Conservation (phyloP, 192 early-diverging fungal genomes). For the Gamsiella multidivaricata region DNA sequence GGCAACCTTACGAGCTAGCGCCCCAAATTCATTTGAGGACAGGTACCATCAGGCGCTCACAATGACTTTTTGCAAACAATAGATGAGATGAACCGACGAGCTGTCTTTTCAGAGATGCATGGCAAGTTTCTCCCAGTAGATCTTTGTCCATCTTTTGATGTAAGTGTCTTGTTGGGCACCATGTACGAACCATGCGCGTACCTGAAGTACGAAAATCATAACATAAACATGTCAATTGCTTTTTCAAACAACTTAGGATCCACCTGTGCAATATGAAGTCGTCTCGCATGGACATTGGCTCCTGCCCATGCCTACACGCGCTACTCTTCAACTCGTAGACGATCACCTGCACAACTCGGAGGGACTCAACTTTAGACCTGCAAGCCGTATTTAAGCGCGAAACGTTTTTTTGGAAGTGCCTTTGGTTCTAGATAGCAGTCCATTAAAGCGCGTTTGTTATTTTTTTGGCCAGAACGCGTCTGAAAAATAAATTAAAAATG, state of each 20-base stretch:
- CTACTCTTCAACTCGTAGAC: conserved; percentile 32
- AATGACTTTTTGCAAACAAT: not conserved
- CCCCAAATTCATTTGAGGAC: too few species aligned
- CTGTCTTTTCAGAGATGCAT: conserved; percentile 39
- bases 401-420: too few species aligned
- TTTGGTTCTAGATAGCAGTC: too few species aligned
- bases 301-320: conserved; percentile 41
- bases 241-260: conserved; percentile 12
- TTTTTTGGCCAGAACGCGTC: too few species aligned
- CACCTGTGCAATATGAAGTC: conserved; percentile 36
- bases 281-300: conserved; percentile 31
- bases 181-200: too few species aligned
- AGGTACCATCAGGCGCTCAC: not conserved
- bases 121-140: conserved; percentile 47
- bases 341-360: conserved; percentile 1
- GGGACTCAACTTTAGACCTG: not conserved
- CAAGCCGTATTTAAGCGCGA: not conserved
- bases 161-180: too few species aligned
- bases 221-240: too few species aligned
- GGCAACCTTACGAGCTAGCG: too few species aligned
- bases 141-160: conserved; percentile 43
- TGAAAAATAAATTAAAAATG: conserved; percentile 18
- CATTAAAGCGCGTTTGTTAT: conserved; percentile 3
- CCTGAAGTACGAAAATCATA: too few species aligned
- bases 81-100: conserved; percentile 36